Percentiles rank a stretch among this genome's conserved stretches.
phyloP scores from a whole-genome alignment of 1,284 basidiomycete genomes.

The Erythrobasidium hasegawianum region DNA sequence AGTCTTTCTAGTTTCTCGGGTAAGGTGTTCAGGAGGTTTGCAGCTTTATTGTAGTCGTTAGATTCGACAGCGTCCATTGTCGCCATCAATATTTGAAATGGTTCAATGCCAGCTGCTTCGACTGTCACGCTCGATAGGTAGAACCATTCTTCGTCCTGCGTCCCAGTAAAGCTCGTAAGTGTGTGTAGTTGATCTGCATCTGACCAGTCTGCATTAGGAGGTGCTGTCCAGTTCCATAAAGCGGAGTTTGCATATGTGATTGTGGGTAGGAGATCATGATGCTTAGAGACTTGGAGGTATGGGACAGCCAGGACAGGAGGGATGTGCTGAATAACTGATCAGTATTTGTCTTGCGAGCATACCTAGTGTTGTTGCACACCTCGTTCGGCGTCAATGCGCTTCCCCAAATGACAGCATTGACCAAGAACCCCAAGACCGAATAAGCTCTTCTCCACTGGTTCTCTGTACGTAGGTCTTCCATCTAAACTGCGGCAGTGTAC shows the following conservation, averaged over 20 bases:
- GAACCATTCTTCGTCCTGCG: slow-evolving; percentile 6
- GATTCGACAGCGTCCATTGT: background rate
- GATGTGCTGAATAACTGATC: background rate
- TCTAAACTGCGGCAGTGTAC: background rate
- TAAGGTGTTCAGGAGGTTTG: background rate
- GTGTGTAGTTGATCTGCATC: background rate
- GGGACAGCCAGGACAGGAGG: background rate
- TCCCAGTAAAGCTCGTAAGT: background rate
- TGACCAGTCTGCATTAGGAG: background rate
- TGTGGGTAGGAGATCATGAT: background rate
- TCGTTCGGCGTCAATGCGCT: background rate
- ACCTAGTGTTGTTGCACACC: too few species aligned
- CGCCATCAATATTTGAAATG: background rate
- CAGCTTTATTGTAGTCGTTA: background rate
- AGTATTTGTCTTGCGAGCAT: background rate
- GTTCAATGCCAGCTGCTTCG: background rate
- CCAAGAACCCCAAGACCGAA: background rate
- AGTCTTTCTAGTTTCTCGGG: background rate
- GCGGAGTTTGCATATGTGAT: background rate
- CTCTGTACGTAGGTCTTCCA: background rate
- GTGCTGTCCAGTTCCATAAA: slow-evolving; percentile 2
- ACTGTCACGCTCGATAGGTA: background rate
- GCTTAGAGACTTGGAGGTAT: background rate
- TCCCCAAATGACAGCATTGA: background rate
- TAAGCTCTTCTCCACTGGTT: background rate